phyloP scores from a whole-genome alignment of 129 eudicot species.

The Lactuca saligna region DNA sequence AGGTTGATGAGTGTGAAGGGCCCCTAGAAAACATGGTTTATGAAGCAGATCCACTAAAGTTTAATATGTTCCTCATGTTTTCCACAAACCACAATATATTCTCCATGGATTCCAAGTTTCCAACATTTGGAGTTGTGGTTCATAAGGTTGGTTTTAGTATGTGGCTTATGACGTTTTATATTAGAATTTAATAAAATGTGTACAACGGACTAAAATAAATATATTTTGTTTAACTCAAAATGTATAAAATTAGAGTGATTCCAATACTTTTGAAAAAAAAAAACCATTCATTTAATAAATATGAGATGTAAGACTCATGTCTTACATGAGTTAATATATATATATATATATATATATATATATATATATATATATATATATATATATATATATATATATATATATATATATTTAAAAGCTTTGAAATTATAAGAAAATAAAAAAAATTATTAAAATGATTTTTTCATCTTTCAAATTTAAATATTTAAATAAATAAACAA shows the following conservation, averaged over 20 bases:
- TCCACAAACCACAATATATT: conserved; percentile 14
- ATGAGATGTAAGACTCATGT: no score
- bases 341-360: no score
- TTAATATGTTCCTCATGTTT: conserved; percentile 27
- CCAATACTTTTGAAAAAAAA: neutral
- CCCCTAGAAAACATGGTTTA: conserved; percentile 21
- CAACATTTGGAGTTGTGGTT: conserved; percentile 23
- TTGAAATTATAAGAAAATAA: no score
- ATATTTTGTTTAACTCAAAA: neutral
- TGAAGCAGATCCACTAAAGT: conserved; percentile 21
- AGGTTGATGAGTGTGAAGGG: conserved; percentile 34
- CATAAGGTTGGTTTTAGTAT: conserved; percentile 21
- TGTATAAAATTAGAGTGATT: neutral
- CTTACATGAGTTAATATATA: no score
- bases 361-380: no score
- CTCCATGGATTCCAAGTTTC: conserved; percentile 30
- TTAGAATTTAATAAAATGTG: neutral
- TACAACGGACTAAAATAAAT: neutral
- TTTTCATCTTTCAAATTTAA: no score
- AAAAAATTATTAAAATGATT: no score
- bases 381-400: no score
- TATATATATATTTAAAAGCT: no score
- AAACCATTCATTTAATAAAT: neutral
- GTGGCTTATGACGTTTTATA: conserved; percentile 26
- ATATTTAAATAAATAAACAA: no score